Base-by-base conservation (phyloP, 257 asterid species). In the Cruciata laevipes region DNA sequence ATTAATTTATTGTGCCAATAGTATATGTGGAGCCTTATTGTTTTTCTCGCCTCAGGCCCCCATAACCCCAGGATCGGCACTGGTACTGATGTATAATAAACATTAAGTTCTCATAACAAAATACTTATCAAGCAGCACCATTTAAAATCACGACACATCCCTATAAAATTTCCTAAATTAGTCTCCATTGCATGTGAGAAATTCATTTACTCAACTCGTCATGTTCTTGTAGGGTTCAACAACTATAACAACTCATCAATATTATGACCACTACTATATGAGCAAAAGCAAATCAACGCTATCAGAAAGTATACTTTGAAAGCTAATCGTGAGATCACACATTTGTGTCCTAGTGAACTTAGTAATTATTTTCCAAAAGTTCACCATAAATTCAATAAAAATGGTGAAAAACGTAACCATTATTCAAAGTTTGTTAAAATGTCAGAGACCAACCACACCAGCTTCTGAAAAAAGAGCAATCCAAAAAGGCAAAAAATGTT, bases 391-490 rank as follows among this genome's bases (percentile, higher is more conserved):
- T 40, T 40, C 17, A 40, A 40, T 40, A n/a, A 16, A 27, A 32
- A 31, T 16, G 37, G n/a, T 14, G 25, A 61, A 35, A 27, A 35
- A 17, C 40, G 20, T 62, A n/a, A n/a, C 59, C 11, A 53, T 12
- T 53, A 16, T 57, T 30, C 42, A 31, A 32, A 7, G 65, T 61
- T 61, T 7, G 65, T 38, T 69, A 38, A 24, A 16, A 24, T 59
- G 66, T 69, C 60, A 27, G 67, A 69, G 38, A 71, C 69, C 63
- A 63, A 70, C 53, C 69, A 18, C 62, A 70, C 8, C 61, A 56
- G 16, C 61, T 56, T 25, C 59, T 53, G 27, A 20, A 53, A 72
- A 24, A 47, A 47, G 20, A 47, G 7, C 53, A 13, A 3, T 16
- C 53, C 53, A 16, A 47, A 51, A 8, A 20, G 20, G 25, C 25